These are phyloP conservation scores for Phytophthora colocasiae DNA, from an alignment of 352 stramenopile genomes.

Conservation along the genomic window DNA sequence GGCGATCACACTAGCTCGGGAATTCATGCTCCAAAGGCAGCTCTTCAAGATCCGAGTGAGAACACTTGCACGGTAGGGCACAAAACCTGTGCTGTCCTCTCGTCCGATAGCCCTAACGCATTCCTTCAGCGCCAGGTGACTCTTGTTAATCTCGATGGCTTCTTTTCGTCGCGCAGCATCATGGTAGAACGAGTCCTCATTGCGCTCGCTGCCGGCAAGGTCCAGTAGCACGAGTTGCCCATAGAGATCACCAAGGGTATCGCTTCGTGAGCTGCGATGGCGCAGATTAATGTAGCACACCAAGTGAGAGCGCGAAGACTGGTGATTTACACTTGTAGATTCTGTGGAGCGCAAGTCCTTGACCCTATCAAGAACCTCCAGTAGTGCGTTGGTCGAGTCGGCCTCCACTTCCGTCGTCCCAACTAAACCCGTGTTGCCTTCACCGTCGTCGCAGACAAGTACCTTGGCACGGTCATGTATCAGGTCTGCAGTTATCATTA, in stretches of 20 bases:
- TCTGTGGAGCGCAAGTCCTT: slow-evolving; percentile 83
- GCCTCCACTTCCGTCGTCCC: slow-evolving; percentile 62
- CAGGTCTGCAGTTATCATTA: slow-evolving; percentile 38
- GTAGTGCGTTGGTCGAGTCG: slow-evolving; percentile 66
- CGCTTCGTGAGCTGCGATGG: slow-evolving; percentile 10
- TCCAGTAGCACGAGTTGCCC: slow-evolving; percentile 69
- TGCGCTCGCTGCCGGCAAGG: slow-evolving; percentile 78
- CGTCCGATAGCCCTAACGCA: slow-evolving; percentile 76
- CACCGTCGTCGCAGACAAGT: slow-evolving; percentile 73
- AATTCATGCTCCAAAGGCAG: slow-evolving; percentile 69
- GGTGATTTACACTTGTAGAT: slow-evolving; percentile 79
- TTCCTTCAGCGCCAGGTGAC: slow-evolving; percentile 82
- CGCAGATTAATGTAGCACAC: slow-evolving; percentile 73
- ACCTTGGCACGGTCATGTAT: slow-evolving; percentile 62
- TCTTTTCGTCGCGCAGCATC: slow-evolving; percentile 76
- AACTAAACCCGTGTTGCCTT: slow-evolving; percentile 69
- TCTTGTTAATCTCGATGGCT: slow-evolving; percentile 87
- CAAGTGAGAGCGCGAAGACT: slow-evolving; percentile 77
- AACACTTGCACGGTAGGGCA: slow-evolving; percentile 75
- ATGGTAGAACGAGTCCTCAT: slow-evolving; percentile 83
- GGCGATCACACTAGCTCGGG: slow-evolving; percentile 77
- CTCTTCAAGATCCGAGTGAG: slow-evolving; percentile 82
- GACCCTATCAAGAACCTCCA: slow-evolving; percentile 67
- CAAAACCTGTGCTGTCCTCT: slow-evolving; percentile 59
- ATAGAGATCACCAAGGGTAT: slow-evolving; percentile 39